Conservation (phyloP, 495 filamentous ascomycete genomes). For the Aspergillus avenaceus region DNA sequence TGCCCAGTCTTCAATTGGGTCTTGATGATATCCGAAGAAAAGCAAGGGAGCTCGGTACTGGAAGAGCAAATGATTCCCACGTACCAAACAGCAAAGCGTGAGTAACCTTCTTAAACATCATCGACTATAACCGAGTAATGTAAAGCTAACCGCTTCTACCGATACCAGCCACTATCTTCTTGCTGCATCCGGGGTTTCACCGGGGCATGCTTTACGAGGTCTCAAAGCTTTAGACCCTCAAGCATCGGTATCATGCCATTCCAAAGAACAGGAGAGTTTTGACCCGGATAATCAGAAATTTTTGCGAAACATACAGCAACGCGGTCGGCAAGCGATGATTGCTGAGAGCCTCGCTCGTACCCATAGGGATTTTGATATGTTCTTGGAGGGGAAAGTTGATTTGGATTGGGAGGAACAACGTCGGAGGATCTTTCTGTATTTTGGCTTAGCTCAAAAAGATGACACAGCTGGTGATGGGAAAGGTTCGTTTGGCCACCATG, state of each 20-base stretch:
- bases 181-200: conserved; percentile 81
- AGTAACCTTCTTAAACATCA: no score
- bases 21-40: conserved; percentile 82
- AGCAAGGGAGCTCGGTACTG: conserved; percentile 69
- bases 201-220: conserved; percentile 72
- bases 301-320: conserved; percentile 76
- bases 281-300: conserved; percentile 84
- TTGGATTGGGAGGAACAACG: conserved; percentile 95
- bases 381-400: conserved; percentile 88
- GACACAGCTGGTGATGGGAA: conserved; percentile 36
- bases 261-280: conserved; percentile 42
- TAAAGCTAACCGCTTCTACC: background rate
- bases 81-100: conserved; percentile 61
- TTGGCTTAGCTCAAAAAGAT: conserved; percentile 73
- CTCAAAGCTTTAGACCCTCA: conserved; percentile 57
- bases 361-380: conserved; percentile 83
- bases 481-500: conserved; percentile 59
- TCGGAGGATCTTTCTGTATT: conserved; percentile 89
- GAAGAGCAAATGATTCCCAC: conserved; percentile 39
- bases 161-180: conserved; percentile 69
- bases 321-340: conserved; percentile 88
- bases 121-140: no score
- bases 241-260: conserved; percentile 32
- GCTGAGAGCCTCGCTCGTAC: conserved; percentile 81
- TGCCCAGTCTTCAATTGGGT: conserved; percentile 69